Evolutionary conservation across 2,329 filamentous ascomycete genomes (phyloP).

Genomic region (Gyromitra esculenta): DNA sequence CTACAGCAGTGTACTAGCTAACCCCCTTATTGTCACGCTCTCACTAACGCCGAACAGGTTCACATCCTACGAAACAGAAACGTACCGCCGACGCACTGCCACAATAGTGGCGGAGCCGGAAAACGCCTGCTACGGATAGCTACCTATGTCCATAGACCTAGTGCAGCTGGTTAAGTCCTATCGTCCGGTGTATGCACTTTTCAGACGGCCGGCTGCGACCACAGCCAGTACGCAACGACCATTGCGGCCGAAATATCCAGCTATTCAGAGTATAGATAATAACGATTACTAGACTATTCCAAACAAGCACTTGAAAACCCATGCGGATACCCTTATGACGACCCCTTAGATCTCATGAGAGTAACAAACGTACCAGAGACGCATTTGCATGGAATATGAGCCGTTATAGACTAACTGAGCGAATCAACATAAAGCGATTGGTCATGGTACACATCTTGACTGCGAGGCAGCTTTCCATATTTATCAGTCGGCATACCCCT

Average conservation of each 20-base stretch:
- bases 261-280: conserved; percentile 1
- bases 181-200: neutral
- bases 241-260: neutral
- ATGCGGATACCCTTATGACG: neutral
- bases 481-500: neutral
- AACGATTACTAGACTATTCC: neutral
- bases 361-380: neutral
- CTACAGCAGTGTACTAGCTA: neutral
- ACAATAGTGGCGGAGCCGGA: neutral
- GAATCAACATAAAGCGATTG: neutral
- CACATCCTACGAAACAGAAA: neutral
- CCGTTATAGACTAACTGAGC: neutral
- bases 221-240: conserved; percentile 1
- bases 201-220: neutral
- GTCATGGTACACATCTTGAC: neutral
- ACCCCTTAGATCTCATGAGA: neutral
- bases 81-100: neutral
- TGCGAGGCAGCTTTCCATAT: neutral
- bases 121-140: neutral
- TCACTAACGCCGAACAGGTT: neutral
- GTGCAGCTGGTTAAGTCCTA: neutral
- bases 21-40: neutral
- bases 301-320: neutral
- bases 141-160: neutral
- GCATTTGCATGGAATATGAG: neutral